Conservation (phyloP, 192 early-diverging fungal species). For the Neocallimastix lanati region DNA sequence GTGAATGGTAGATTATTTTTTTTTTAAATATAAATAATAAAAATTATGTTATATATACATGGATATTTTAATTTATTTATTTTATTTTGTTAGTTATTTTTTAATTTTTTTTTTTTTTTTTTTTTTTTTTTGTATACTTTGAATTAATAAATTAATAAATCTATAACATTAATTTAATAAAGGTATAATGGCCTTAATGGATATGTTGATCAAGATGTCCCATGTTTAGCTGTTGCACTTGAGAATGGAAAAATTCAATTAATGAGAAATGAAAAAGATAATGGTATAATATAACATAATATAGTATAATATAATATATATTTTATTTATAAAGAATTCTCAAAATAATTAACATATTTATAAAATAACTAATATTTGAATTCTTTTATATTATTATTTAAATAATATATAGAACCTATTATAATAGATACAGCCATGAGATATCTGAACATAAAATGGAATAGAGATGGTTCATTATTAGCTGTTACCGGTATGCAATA, state of each 20-base stretch:
- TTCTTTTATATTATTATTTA: too few species aligned
- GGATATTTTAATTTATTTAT: too few species aligned
- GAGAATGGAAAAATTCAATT: conserved; percentile 42
- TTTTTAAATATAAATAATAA: too few species aligned
- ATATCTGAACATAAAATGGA: conserved; percentile 32
- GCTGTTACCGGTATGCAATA: conserved; percentile 32
- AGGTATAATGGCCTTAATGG: conserved; percentile 27
- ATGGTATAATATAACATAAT: background rate
- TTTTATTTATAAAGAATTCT: too few species aligned
- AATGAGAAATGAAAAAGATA: conserved; percentile 29
- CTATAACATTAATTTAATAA: background rate
- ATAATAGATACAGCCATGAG: conserved; percentile 31
- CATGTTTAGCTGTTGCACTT: conserved; percentile 29
- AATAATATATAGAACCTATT: conserved; percentile 14
- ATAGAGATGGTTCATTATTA: conserved; percentile 28
- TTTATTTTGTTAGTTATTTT: too few species aligned
- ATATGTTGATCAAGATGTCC: conserved; percentile 21
- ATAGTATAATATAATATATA: too few species aligned
- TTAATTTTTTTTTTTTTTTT: too few species aligned
- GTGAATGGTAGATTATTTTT: conserved; percentile 28
- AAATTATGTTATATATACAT: too few species aligned
- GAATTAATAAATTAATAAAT: too few species aligned
- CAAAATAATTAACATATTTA: too few species aligned
- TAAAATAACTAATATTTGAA: too few species aligned
- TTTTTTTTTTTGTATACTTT: too few species aligned